Percentiles rank a stretch among this genome's conserved stretches.
These are phyloP conservation scores for Candida mesenterica DNA, from an alignment of 1,139 yeast genomes.

Conservation along the genomic window DNA sequence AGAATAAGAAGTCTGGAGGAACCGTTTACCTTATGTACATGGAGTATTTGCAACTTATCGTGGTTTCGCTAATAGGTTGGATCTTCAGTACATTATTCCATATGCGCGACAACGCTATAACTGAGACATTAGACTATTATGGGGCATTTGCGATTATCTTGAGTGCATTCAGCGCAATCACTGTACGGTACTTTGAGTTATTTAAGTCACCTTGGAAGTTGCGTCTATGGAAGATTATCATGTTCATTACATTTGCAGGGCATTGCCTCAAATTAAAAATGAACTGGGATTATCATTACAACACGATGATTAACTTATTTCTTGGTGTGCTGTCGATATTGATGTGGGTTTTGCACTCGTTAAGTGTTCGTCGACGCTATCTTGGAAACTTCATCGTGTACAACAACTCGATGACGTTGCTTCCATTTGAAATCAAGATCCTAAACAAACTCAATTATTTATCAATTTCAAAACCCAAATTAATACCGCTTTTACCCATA, in stretches of 20 bases:
- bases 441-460: conserved; percentile 31
- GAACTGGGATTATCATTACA: conserved; percentile 44
- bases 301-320: conserved; percentile 32
- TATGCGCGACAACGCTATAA: conserved; percentile 35
- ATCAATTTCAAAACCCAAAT: conserved; percentile 25
- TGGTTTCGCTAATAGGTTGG: conserved; percentile 40
- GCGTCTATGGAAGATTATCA: conserved; percentile 11
- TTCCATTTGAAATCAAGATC: conserved; percentile 42
- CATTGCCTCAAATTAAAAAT: conserved; percentile 30
- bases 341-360: conserved; percentile 38
- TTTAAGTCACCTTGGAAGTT: conserved; percentile 14
- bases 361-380: conserved; percentile 19
- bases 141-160: conserved; percentile 45
- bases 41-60: conserved; percentile 32
- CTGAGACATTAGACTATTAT: conserved; percentile 44
- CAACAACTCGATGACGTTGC: conserved; percentile 37
- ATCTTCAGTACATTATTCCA: conserved; percentile 39
- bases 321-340: conserved; percentile 32
- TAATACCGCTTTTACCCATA: conserved; percentile 39
- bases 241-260: conserved; percentile 20
- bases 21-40: conserved; percentile 25
- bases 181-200: conserved; percentile 31
- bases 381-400: conserved; percentile 23
- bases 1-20: conserved; percentile 15
- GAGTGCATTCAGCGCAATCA: conserved; percentile 37